Evolutionary conservation across 805 yeast genomes (phyloP), one percentile per base, ranked within the genome.

Genomic region (Yamadazyma scolyti): DNA sequence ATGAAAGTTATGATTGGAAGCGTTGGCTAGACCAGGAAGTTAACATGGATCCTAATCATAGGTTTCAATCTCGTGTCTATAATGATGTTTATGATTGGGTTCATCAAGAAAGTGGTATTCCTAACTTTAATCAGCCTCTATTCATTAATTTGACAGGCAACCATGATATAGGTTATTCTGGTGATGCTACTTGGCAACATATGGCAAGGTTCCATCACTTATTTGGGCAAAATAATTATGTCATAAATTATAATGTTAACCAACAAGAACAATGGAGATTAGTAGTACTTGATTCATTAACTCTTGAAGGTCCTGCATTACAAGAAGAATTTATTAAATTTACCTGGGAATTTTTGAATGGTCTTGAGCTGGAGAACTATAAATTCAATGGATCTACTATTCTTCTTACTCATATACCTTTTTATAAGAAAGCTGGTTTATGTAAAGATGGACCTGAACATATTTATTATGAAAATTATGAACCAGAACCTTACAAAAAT

Each of bases 101-200:
- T 22, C 48, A 69, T 16, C 43, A 38, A 6, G 48, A 51, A 6
- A 25, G 21, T n/a, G 30, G 30, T 7, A 31, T 20, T 22, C 68
- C 69, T 18, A 61, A 63, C 43, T 63, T 54, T 13, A 67, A 71
- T 20, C 76, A 75, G 36, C 89, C 86, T 8, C 58, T 84, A 21
- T 76, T 90, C 49, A 72, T 87, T 39, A 93, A 93, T 53, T 63
- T 93, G 27, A 80, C 95, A 2, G 98, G 98, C 2, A 93, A 93
- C 54, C 98, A 93, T 54, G 98, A 93, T 54, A 79, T 90, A 28
- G 98, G 98, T 0, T 90, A 93, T 53, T 75, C 84, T 28, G 97
- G 97, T 1, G 98, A 93, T 56, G 86, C 94, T 23, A 88, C 96
- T 0, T 78, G 79, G 64, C 96, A 86, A 48, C 95, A 94, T 48